Percentiles rank a stretch among this genome's conserved stretches.
These are phyloP conservation scores for Acanthamoeba royreba DNA, from an alignment of 208 protist species.

Conservation along the genomic window DNA sequence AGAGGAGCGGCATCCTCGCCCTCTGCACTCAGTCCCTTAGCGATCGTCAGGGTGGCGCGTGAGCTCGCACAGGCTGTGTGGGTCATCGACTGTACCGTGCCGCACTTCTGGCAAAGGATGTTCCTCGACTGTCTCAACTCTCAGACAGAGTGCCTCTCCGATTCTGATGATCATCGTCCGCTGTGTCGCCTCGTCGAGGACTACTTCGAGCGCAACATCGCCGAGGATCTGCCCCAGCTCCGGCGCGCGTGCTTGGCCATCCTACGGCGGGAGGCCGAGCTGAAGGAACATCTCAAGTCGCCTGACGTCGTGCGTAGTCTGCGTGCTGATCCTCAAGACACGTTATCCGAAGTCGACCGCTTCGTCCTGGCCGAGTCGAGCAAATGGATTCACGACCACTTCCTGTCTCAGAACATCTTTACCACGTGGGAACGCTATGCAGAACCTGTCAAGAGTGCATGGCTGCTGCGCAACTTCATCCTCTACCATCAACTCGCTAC, in stretches of 20 bases:
- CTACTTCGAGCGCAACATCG: conserved; percentile 94
- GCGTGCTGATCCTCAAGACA: conserved; percentile 94
- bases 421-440: conserved; percentile 95
- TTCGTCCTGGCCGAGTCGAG: too few species aligned
- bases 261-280: conserved; percentile 98
- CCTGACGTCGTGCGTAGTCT: conserved; percentile 82
- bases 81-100: conserved; percentile 97
- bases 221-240: conserved; percentile 92
- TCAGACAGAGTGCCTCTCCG: too few species aligned
- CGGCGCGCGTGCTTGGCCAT: conserved; percentile 91
- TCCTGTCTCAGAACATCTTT: conserved; percentile 99
- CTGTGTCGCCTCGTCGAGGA: conserved; percentile 94
- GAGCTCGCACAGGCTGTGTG: conserved; percentile 86
- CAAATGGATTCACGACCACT: conserved; percentile 99
- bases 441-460: conserved; percentile 91
- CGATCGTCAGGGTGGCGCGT: conserved; percentile 98
- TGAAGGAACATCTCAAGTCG: conserved; percentile 99
- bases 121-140: conserved; percentile 97
- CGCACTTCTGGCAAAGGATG: conserved; percentile 68
- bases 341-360: conserved; percentile 98
- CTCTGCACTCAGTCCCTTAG: conserved; percentile 97
- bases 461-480: conserved; percentile 97
- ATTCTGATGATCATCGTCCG: conserved; percentile 95
- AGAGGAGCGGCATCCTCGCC: conserved; percentile 99
- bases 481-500: conserved; percentile 95